Conservation (phyloP, 768 basidiomycete species). For the Tricholoma flavovirens region DNA sequence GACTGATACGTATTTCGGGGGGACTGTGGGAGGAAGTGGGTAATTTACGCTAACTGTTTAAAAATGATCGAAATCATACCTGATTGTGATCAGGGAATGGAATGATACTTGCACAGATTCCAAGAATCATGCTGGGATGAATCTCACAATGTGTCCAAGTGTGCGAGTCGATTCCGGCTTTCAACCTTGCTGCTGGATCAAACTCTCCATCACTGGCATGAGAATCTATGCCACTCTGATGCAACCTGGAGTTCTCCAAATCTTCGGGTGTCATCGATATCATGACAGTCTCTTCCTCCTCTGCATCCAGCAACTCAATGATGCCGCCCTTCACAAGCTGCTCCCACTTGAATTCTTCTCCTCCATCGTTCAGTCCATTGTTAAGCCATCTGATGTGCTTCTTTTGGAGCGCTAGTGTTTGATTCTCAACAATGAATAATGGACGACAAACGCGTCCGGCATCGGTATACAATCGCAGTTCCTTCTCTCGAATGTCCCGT, state of each 20-base stretch:
- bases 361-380: constrained; percentile 52
- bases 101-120: constrained; percentile 97
- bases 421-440: constrained; percentile 92
- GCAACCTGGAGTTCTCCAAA: constrained; percentile 74
- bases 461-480: constrained; percentile 92
- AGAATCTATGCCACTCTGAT: constrained; percentile 53
- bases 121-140: constrained; percentile 98
- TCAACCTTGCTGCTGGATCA: constrained; percentile 85
- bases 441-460: constrained; percentile 96
- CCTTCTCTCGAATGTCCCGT: constrained; percentile 93
- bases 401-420: constrained; percentile 78
- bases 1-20: constrained; percentile 99
- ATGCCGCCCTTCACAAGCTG: constrained; percentile 81
- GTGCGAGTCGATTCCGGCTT: constrained; percentile 78
- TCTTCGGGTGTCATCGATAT: constrained; percentile 99
- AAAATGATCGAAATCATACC: constrained; percentile 38
- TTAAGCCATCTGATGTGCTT: constrained; percentile 74
- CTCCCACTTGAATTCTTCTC: constrained; percentile 77
- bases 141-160: constrained; percentile 99
- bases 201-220: constrained; percentile 62
- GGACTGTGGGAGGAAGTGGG: constrained; percentile 48
- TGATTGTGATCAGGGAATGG: constrained; percentile 99
- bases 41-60: background rate
- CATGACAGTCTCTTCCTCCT: constrained; percentile 99
- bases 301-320: constrained; percentile 92